A percentile compares a stretch with the other conserved stretches of the same genome.
Evolutionary conservation across 768 basidiomycete species (phyloP).

Genomic region (Naganishia vishniacii): DNA sequence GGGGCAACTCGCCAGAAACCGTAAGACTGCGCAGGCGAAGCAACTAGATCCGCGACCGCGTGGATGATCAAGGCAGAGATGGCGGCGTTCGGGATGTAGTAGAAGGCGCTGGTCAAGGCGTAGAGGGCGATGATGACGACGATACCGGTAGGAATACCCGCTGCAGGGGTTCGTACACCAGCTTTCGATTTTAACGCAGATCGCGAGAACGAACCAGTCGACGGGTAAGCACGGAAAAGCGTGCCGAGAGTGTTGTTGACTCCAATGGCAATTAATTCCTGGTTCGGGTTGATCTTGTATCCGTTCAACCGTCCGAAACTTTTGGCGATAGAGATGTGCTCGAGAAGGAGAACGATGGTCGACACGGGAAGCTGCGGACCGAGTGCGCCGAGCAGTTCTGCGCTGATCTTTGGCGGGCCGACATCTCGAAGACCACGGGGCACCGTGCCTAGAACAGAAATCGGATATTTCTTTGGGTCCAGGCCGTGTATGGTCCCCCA

Average conservation of each 20-base stretch:
- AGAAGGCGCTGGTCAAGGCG: constrained; percentile 86
- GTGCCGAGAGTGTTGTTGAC: constrained; percentile 88
- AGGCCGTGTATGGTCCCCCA: constrained; percentile 69
- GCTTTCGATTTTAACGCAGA: constrained; percentile 92
- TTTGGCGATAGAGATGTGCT: constrained; percentile 97
- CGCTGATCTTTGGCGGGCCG: constrained; percentile 54
- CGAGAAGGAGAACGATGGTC: constrained; percentile 63
- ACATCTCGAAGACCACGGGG: constrained; percentile 65
- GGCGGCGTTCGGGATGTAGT: constrained; percentile 55
- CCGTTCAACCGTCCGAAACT: constrained; percentile 88
- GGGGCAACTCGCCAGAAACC: constrained; percentile 91
- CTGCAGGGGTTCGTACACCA: constrained; percentile 91
- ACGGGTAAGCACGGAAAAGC: constrained; percentile 84
- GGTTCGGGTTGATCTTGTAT: constrained; percentile 80
- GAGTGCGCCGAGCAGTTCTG: constrained; percentile 60
- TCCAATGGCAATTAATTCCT: constrained; percentile 95
- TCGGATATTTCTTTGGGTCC: constrained; percentile 58
- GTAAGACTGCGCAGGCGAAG: constrained; percentile 73
- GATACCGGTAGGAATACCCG: constrained; percentile 75
- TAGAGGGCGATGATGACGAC: constrained; percentile 91
- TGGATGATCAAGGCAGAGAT: constrained; percentile 95
- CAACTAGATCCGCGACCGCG: constrained; percentile 71
- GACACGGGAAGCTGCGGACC: constrained; percentile 59
- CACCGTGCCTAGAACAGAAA: constrained; percentile 74
- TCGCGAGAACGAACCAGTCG: constrained; percentile 98